phyloP scores from a whole-genome alignment of 768 basidiomycete species.

The Astraeus odoratus region DNA sequence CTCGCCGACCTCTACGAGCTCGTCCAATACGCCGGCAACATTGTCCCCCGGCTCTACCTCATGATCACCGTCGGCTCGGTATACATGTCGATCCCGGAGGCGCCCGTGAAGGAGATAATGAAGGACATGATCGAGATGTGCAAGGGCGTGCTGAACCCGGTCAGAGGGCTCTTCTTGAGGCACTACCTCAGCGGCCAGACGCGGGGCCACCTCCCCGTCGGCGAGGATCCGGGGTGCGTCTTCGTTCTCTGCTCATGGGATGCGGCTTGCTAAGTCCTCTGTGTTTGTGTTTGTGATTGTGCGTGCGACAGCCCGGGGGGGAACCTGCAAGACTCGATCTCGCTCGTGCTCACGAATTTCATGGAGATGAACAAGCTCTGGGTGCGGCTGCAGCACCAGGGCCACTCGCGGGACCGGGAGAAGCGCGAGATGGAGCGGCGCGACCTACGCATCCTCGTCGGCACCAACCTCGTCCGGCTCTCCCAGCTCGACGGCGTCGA shows the following conservation, averaged over 20 bases:
- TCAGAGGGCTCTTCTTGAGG: constrained; percentile 88
- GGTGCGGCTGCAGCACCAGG: constrained; percentile 97
- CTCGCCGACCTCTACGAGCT: constrained; percentile 98
- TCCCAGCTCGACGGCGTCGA: constrained; percentile 96
- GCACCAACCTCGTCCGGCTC: constrained; percentile 93
- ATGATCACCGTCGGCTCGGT: constrained; percentile 99
- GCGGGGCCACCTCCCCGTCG: constrained; percentile 90
- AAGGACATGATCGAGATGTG: constrained; percentile 99
- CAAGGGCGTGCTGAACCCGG: constrained; percentile 94
- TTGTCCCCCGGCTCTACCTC: constrained; percentile 88
- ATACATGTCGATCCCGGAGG: constrained; percentile 97
- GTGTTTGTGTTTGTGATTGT: no score
- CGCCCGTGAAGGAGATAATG: constrained; percentile 99
- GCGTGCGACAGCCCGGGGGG: constrained; percentile 65
- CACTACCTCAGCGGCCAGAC: constrained; percentile 98
- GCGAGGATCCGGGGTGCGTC: constrained; percentile 70
- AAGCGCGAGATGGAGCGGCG: constrained; percentile 95
- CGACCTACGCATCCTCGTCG: constrained; percentile 92
- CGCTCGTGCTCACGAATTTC: constrained; percentile 95
- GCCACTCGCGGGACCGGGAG: constrained; percentile 94
- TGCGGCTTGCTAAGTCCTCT: constrained; percentile 1
- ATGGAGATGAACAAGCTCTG: constrained; percentile 99
- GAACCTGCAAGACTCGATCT: constrained; percentile 90
- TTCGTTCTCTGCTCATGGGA: neutral
- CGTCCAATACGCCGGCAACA: constrained; percentile 98